Conservation (phyloP, 805 yeast species). For the Suhomyces sp. region DNA sequence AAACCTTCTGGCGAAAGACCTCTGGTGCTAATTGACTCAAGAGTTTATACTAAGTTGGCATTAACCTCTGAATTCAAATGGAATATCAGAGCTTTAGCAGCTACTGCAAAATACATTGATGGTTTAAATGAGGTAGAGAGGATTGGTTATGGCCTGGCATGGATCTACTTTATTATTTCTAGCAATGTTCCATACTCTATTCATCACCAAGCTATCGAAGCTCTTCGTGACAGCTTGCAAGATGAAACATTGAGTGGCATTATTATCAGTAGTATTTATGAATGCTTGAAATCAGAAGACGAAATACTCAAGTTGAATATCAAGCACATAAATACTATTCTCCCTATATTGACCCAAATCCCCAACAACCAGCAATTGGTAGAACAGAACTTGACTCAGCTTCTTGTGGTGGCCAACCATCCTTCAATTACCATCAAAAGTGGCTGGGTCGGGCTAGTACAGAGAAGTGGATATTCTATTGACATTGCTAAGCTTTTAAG, state of each 20-base stretch:
- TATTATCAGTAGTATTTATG: slow-evolving; percentile 42
- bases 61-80: slow-evolving; percentile 47
- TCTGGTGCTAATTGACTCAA: slow-evolving; percentile 44
- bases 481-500: slow-evolving; percentile 64
- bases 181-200: slow-evolving; percentile 29
- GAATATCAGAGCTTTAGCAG: slow-evolving; percentile 47
- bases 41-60: slow-evolving; percentile 49
- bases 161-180: slow-evolving; percentile 49
- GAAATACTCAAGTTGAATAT: slow-evolving; percentile 13
- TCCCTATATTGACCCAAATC: slow-evolving; percentile 24
- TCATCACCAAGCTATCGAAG: slow-evolving; percentile 30
- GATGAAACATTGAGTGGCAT: slow-evolving; percentile 32
- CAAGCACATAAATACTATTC: slow-evolving; percentile 21
- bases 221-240: background rate
- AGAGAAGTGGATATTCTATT: slow-evolving; percentile 42
- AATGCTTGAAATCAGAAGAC: slow-evolving; percentile 11
- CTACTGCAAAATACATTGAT: slow-evolving; percentile 21
- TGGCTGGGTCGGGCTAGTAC: slow-evolving; percentile 78
- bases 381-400: slow-evolving; percentile 16
- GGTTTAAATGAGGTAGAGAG: slow-evolving; percentile 13
- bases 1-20: slow-evolving; percentile 40
- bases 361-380: slow-evolving; percentile 14
- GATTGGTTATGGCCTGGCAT: slow-evolving; percentile 42
- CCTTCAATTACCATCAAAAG: slow-evolving; percentile 31
- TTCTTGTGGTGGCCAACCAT: slow-evolving; percentile 30